phyloP scores from a whole-genome alignment of 257 asterid genomes.

The Solanum sejunctum region DNA sequence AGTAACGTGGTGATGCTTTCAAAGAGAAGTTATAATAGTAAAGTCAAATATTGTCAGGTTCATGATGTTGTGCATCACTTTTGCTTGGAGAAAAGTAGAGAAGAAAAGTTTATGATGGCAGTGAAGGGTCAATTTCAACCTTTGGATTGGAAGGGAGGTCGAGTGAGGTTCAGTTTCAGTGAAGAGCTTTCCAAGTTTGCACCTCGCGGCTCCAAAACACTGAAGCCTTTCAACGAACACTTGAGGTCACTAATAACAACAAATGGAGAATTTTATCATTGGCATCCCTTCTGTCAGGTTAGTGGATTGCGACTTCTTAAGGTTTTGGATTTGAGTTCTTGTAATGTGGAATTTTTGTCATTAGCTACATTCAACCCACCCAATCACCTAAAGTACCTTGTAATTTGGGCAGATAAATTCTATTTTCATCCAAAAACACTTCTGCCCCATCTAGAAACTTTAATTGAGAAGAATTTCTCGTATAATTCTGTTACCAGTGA shows the following conservation, averaged over 20 bases:
- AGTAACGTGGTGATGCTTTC: neutral
- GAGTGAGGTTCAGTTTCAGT: too few relatives aligned
- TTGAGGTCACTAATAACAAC: too few relatives aligned
- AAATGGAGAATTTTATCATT: too few relatives aligned
- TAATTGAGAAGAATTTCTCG: neutral
- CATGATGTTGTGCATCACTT: neutral
- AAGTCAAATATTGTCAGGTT: neutral
- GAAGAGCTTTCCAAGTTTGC: too few relatives aligned
- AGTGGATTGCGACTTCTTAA: neutral
- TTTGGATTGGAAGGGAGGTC: too few relatives aligned
- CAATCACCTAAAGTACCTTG: neutral
- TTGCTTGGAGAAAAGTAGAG: neutral
- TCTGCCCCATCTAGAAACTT: too few relatives aligned
- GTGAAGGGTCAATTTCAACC: too few relatives aligned
- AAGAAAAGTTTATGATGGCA: too few relatives aligned
- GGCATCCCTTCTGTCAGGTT: neutral
- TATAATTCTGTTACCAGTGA: neutral
- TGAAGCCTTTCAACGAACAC: too few relatives aligned
- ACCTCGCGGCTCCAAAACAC: too few relatives aligned
- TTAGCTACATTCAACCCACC: neutral
- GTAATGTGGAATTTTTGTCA: rapidly evolving
- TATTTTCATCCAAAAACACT: neutral
- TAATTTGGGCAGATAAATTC: neutral
- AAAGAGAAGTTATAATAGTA: neutral
- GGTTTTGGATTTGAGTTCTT: neutral